These are phyloP conservation scores for Apiotrichum porosum DNA, from an alignment of 1,284 basidiomycete genomes.

Conservation along the genomic window DNA sequence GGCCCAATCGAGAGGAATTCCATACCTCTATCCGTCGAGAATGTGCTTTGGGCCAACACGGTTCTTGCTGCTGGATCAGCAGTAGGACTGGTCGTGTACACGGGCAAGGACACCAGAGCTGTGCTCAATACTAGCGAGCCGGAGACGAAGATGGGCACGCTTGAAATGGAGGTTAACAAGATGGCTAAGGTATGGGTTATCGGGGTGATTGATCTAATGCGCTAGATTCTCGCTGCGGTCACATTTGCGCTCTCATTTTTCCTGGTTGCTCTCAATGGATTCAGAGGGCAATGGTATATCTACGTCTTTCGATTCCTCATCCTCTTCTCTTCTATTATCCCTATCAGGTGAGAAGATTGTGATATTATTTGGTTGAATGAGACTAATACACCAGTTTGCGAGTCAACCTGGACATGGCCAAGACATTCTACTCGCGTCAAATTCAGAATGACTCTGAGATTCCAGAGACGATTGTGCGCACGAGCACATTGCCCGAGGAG, in stretches of 20 bases:
- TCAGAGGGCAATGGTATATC: constrained; percentile 91
- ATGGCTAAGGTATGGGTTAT: constrained; percentile 97
- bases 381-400: constrained; percentile 61
- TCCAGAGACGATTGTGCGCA: constrained; percentile 90
- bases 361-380: background rate
- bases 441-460: constrained; percentile 93
- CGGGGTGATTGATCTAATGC: constrained; percentile 43
- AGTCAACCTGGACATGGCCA: constrained; percentile 99
- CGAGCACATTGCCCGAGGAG: constrained; percentile 94
- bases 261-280: constrained; percentile 93
- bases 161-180: constrained; percentile 92
- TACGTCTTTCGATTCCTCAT: constrained; percentile 97
- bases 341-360: constrained; percentile 71
- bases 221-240: constrained; percentile 83
- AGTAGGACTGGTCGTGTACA: constrained; percentile 89
- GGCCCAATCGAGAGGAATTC: constrained; percentile 59
- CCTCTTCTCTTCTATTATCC: constrained; percentile 97
- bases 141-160: constrained; percentile 84
- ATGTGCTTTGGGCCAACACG: constrained; percentile 95
- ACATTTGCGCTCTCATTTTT: constrained; percentile 87
- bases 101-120: constrained; percentile 88
- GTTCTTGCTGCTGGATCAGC: constrained; percentile 93
- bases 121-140: constrained; percentile 99
- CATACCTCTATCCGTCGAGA: constrained; percentile 83
- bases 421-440: constrained; percentile 92